Evolutionary conservation across 257 asterid species (phyloP).

Genomic region (Knoxia roxburghii): DNA sequence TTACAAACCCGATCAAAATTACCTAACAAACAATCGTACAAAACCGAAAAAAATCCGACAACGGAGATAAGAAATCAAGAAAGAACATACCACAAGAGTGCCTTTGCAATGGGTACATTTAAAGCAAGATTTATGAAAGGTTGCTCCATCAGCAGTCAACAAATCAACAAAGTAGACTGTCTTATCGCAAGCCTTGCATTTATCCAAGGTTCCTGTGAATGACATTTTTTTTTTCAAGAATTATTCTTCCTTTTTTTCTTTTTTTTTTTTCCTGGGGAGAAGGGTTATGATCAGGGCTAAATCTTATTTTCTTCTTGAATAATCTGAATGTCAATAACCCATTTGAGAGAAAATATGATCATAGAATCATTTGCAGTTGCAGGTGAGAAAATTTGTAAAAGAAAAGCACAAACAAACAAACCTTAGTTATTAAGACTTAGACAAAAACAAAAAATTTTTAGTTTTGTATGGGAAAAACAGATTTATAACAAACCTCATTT

Average conservation of each 20-base stretch:
- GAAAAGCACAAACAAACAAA: background rate
- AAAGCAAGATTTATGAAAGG: slow-evolving; percentile 39
- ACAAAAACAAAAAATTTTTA: slow-evolving; percentile 22
- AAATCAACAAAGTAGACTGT: slow-evolving; percentile 45
- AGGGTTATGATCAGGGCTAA: too few species aligned
- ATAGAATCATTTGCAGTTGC: too few species aligned
- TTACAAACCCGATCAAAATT: too few species aligned
- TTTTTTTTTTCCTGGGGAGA: too few species aligned
- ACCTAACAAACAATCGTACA: too few species aligned
- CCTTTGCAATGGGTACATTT: slow-evolving; percentile 53
- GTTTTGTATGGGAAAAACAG: slow-evolving; percentile 14
- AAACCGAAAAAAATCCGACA: too few species aligned
- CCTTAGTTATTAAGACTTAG: slow-evolving; percentile 37
- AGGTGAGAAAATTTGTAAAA: too few species aligned
- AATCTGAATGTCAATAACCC: slow-evolving; percentile 11
- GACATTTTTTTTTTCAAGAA: slow-evolving; percentile 25
- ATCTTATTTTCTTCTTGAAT: background rate
- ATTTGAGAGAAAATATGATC: background rate
- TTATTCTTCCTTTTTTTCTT: background rate
- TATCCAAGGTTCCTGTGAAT: slow-evolving; percentile 47
- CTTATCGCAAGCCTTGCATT: slow-evolving; percentile 51
- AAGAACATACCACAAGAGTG: slow-evolving; percentile 39
- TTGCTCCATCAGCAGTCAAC: slow-evolving; percentile 39
- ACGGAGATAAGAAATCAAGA: too few species aligned
- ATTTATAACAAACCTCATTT: slow-evolving; percentile 25